Conservation (phyloP, 2,329 filamentous ascomycete genomes). For the Pseudogymnoascus sp. region DNA sequence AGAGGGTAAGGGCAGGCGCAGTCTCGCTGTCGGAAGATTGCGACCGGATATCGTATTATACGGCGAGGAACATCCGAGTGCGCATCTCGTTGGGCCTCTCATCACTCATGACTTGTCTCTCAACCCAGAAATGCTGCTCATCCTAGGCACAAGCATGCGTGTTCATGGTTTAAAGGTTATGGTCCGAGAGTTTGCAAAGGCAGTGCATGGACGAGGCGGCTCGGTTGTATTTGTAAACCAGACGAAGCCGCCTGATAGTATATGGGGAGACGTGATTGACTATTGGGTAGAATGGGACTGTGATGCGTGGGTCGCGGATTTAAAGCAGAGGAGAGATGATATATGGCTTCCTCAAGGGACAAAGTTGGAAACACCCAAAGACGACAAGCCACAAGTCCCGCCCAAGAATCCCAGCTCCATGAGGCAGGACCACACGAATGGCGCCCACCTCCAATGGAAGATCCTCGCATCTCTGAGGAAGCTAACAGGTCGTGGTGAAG, state of each 20-base stretch:
- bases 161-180: constrained; percentile 66
- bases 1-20: constrained; percentile 57
- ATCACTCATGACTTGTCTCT: constrained; percentile 59
- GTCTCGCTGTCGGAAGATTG: constrained; percentile 58
- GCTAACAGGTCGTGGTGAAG: not conserved
- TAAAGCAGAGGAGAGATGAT: constrained; percentile 31
- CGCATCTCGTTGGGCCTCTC: constrained; percentile 59
- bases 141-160: constrained; percentile 62
- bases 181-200: constrained; percentile 63
- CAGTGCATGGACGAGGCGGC: constrained; percentile 56
- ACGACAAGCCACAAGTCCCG: constrained; percentile 9
- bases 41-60: constrained; percentile 68
- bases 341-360: constrained; percentile 25
- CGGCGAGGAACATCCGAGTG: constrained; percentile 63
- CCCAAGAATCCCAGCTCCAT: not conserved
- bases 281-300: constrained; percentile 71
- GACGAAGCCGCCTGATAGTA: constrained; percentile 62
- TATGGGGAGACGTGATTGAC: constrained; percentile 65
- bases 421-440: constrained; percentile 1
- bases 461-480: not conserved
- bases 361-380: constrained; percentile 11
- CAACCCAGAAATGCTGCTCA: constrained; percentile 58
- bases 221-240: constrained; percentile 67
- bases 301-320: constrained; percentile 61
- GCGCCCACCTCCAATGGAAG: not conserved